Percentiles rank a stretch among this genome's conserved stretches.
phyloP scores from a whole-genome alignment of 2,329 filamentous ascomycete species.

The Boeremia exigua region DNA sequence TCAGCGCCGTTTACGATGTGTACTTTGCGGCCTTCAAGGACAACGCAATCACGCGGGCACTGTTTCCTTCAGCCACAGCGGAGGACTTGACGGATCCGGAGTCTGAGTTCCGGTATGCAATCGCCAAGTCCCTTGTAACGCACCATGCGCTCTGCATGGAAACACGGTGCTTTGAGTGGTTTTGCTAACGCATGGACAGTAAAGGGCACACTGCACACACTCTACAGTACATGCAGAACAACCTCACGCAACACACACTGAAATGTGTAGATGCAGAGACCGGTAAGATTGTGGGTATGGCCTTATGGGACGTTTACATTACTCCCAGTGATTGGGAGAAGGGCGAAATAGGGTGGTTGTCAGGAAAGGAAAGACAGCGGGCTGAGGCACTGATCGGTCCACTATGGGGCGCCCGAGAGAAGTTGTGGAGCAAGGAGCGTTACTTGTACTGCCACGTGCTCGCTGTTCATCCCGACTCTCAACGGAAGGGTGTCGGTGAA shows the following conservation, averaged over 20 bases:
- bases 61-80: slow-evolving; percentile 48
- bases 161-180: not conserved
- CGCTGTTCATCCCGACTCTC: slow-evolving; percentile 52
- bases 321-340: slow-evolving; percentile 53
- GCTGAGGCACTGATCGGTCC: slow-evolving; percentile 53
- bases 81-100: slow-evolving; percentile 27
- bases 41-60: slow-evolving; percentile 51
- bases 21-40: slow-evolving; percentile 58
- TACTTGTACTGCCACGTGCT: slow-evolving; percentile 50
- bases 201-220: slow-evolving; percentile 53
- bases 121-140: not conserved
- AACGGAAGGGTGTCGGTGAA: slow-evolving; percentile 53
- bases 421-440: slow-evolving; percentile 28
- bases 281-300: slow-evolving; percentile 56
- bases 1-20: slow-evolving; percentile 54
- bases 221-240: slow-evolving; percentile 49
- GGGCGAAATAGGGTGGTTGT: slow-evolving; percentile 55
- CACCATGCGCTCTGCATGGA: not conserved
- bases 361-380: slow-evolving; percentile 52
- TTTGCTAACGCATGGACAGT: slow-evolving; percentile 28
- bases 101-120: slow-evolving; percentile 33
- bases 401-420: slow-evolving; percentile 38
- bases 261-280: slow-evolving; percentile 56
- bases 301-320: slow-evolving; percentile 54
- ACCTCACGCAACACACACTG: slow-evolving; percentile 54